phyloP scores from a whole-genome alignment of 805 yeast species.

The Wickerhamiella bombiphila region DNA sequence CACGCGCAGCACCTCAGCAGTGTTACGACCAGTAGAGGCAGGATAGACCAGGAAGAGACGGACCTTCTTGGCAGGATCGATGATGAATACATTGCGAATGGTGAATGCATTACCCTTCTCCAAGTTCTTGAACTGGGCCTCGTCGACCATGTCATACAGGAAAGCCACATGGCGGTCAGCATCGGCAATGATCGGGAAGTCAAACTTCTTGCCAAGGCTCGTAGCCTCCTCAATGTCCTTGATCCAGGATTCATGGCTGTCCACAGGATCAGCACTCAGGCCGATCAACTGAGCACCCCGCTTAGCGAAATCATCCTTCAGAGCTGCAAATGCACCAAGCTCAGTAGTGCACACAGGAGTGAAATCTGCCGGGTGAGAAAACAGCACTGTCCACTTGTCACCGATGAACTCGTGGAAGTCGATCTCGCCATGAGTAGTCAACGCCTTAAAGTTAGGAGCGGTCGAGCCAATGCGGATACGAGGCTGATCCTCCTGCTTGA shows the following conservation, averaged over 20 bases:
- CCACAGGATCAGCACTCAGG: constrained; percentile 70
- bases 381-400: constrained; percentile 73
- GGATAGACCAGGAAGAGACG: constrained; percentile 82
- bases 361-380: constrained; percentile 93
- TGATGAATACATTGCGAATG: constrained; percentile 81
- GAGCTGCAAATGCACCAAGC: constrained; percentile 80
- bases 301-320: constrained; percentile 76
- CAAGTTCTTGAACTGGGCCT: constrained; percentile 64
- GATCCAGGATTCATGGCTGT: constrained; percentile 73
- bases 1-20: constrained; percentile 82
- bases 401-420: constrained; percentile 81
- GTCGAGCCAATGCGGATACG: constrained; percentile 59
- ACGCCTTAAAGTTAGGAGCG: constrained; percentile 81
- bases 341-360: constrained; percentile 96
- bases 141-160: constrained; percentile 77
- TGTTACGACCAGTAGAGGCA: constrained; percentile 88
- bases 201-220: constrained; percentile 48
- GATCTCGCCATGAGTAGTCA: constrained; percentile 67
- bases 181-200: constrained; percentile 87
- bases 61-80: constrained; percentile 81
- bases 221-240: constrained; percentile 81
- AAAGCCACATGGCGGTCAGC: constrained; percentile 70
- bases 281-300: constrained; percentile 84
- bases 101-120: constrained; percentile 65
- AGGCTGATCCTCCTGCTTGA: constrained; percentile 23